Conservation (phyloP, 2,329 filamentous ascomycete species). For the Fulvia fulva region DNA sequence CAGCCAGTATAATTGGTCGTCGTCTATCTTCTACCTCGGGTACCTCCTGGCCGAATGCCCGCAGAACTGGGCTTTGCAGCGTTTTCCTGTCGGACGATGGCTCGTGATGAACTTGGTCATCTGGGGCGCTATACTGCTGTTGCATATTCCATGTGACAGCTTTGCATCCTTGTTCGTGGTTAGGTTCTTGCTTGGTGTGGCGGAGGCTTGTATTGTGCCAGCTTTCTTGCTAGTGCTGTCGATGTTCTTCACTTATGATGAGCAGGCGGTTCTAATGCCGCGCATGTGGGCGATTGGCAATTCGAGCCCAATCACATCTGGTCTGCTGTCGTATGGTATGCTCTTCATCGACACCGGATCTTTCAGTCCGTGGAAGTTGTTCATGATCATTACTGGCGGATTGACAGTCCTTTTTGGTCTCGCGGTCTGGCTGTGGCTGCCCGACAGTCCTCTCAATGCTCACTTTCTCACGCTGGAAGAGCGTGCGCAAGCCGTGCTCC, state of each 20-base stretch:
- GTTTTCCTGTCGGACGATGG: conserved; percentile 17
- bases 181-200: conserved; percentile 29
- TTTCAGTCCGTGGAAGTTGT: conserved; percentile 20
- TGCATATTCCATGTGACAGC: conserved; percentile 25
- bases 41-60: conserved; percentile 27
- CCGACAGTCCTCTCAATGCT: conserved; percentile 34
- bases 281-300: conserved; percentile 21
- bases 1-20: conserved; percentile 31
- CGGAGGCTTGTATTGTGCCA: conserved; percentile 23
- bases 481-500: conserved; percentile 33
- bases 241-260: conserved; percentile 19
- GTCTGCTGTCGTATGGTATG: conserved; percentile 17
- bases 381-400: conserved; percentile 16
- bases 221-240: conserved; percentile 13
- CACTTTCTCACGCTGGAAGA: conserved; percentile 33
- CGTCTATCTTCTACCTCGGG: conserved; percentile 22
- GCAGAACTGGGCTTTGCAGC: conserved; percentile 26
- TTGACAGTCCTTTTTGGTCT: conserved; percentile 16
- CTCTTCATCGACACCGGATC: conserved; percentile 16
- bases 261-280: conserved; percentile 17
- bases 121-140: conserved; percentile 30
- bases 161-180: conserved; percentile 27
- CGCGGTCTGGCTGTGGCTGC: conserved; percentile 32
- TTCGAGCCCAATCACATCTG: conserved; percentile 15
- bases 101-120: conserved; percentile 15